Evolutionary conservation across 139 green algal genomes (phyloP).

Genomic region (Volvox reticuliferus): DNA sequence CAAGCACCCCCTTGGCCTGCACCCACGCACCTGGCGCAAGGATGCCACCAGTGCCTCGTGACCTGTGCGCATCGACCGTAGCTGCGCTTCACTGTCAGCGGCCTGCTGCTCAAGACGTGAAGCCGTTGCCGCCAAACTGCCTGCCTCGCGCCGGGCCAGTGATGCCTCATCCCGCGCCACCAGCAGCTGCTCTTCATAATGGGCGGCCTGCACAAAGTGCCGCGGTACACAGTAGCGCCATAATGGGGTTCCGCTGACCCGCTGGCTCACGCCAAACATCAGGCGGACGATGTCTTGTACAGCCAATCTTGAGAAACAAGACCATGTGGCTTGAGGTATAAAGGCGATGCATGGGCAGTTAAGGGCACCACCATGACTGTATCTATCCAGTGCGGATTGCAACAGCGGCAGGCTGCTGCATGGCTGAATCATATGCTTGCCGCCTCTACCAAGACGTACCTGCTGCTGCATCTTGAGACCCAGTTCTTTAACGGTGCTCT

Average conservation of each 20-base stretch:
- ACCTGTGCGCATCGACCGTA: background rate
- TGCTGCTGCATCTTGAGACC: conserved; percentile 38
- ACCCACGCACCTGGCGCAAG: conserved; percentile 19
- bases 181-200: conserved; percentile 43
- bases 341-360: too few species aligned
- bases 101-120: background rate
- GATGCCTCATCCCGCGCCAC: conserved; percentile 21
- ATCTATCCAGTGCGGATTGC: too few species aligned
- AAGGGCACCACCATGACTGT: too few species aligned
- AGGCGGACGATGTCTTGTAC: too few species aligned
- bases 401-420: too few species aligned
- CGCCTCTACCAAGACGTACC: background rate
- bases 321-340: too few species aligned
- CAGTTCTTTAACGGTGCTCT: background rate
- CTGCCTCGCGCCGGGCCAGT: conserved; percentile 24
- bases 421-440: too few species aligned
- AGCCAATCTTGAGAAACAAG: too few species aligned
- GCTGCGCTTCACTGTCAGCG: conserved; percentile 21
- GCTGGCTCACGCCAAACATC: too few species aligned
- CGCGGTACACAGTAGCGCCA: too few species aligned
- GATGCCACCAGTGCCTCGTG: conserved; percentile 22
- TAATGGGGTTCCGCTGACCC: too few species aligned
- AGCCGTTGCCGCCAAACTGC: background rate
- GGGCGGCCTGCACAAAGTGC: background rate
- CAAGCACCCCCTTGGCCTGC: too few species aligned